Evolutionary conservation across 2,329 filamentous ascomycete species (phyloP).

Genomic region (Rhynchosporium graminicola): DNA sequence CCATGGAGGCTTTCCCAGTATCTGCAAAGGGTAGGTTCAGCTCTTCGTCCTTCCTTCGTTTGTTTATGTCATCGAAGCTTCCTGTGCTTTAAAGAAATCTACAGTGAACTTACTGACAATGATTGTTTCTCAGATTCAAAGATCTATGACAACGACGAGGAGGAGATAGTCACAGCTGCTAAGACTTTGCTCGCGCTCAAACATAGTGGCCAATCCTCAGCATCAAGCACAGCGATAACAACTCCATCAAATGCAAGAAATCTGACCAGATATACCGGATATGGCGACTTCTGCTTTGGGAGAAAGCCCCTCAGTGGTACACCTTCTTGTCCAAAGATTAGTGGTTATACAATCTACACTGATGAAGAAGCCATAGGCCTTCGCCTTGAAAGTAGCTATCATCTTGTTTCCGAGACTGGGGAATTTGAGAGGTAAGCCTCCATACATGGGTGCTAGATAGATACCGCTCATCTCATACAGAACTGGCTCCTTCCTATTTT

Average conservation of each 20-base stretch:
- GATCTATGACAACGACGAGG: too few relatives aligned
- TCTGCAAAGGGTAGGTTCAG: not conserved
- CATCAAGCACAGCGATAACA: not conserved
- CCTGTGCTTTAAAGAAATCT: not conserved
- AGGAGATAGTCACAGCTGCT: not conserved
- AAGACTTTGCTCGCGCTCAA: not conserved
- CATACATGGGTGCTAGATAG: not conserved
- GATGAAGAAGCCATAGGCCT: not conserved
- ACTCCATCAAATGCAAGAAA: not conserved
- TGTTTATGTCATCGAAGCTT: not conserved
- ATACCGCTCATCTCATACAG: not conserved
- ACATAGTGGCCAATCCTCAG: not conserved
- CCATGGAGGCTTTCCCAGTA: not conserved
- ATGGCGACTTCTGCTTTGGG: slow-evolving; percentile 9
- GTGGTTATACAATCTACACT: not conserved
- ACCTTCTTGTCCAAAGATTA: not conserved
- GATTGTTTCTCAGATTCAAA: not conserved
- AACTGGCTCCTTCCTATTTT: not conserved
- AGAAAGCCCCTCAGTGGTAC: not conserved
- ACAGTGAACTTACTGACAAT: not conserved
- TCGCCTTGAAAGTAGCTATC: not conserved
- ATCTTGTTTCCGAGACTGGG: not conserved
- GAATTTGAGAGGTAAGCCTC: not conserved
- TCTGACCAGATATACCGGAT: not conserved
- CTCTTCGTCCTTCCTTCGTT: not conserved